A percentile compares a stretch with the other conserved stretches of the same genome.
phyloP scores from a whole-genome alignment of 768 basidiomycete species.

The Tylopilus sp. region DNA sequence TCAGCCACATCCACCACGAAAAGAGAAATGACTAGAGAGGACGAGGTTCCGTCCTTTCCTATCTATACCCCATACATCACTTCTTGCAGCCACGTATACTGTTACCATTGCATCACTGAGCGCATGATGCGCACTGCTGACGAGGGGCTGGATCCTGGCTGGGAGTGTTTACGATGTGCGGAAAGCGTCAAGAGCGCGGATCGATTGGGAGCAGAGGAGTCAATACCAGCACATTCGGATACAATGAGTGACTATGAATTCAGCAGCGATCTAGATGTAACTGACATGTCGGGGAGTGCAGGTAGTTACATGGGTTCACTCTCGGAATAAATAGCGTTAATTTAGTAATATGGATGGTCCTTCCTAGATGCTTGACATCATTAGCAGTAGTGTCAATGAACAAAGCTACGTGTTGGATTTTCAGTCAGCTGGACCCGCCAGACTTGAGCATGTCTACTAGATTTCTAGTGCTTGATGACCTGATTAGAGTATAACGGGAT shows the following conservation, averaged over 20 bases:
- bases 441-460: constrained; percentile 38
- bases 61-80: constrained; percentile 82
- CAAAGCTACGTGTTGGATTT: neutral
- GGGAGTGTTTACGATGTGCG: constrained; percentile 84
- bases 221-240: constrained; percentile 21
- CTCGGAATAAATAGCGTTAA: constrained; percentile 27
- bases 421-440: constrained; percentile 13
- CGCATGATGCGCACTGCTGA: constrained; percentile 72
- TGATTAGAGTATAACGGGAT: constrained; percentile 51
- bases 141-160: constrained; percentile 52
- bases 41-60: constrained; percentile 53
- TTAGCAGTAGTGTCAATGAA: constrained; percentile 4
- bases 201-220: constrained; percentile 41
- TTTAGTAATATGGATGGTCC: neutral
- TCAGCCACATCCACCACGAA: constrained; percentile 24
- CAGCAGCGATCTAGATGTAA: constrained; percentile 43
- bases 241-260: constrained; percentile 57
- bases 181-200: constrained; percentile 62
- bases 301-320: constrained; percentile 37
- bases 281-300: constrained; percentile 53
- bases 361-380: constrained; percentile 3
- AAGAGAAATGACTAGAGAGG: constrained; percentile 16
- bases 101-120: constrained; percentile 90
- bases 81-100: constrained; percentile 83
- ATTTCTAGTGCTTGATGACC: constrained; percentile 35